phyloP scores from a whole-genome alignment of 345 rosid genomes.

The Melaleuca alternifolia region DNA sequence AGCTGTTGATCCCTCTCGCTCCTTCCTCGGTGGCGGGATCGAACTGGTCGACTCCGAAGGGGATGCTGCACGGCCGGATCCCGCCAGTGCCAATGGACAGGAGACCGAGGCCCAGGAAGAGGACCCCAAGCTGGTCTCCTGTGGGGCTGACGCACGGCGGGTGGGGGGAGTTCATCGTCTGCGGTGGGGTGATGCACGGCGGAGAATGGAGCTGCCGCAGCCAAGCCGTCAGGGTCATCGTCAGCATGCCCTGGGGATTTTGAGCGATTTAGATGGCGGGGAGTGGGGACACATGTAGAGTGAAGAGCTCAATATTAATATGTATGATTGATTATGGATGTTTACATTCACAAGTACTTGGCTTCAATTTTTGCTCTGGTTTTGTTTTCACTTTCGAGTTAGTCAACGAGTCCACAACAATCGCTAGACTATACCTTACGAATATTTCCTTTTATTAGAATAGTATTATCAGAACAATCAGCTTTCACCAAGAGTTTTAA shows the following conservation, averaged over 20 bases:
- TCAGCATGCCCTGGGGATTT: conserved; percentile 54
- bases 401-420: no score
- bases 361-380: no score
- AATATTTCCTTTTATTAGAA: not conserved
- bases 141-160: conserved; percentile 22
- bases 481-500: not conserved
- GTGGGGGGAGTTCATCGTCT: not conserved
- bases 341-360: not conserved
- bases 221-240: conserved; percentile 60
- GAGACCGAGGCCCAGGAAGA: conserved; percentile 34
- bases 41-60: conserved; percentile 79
- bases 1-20: conserved; percentile 50
- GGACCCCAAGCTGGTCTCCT: conserved; percentile 26
- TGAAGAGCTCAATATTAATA: not conserved
- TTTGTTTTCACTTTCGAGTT: no score
- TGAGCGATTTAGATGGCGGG: not conserved
- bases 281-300: not conserved
- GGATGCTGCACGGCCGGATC: conserved; percentile 66
- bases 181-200: conserved; percentile 17
- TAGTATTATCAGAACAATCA: not conserved
- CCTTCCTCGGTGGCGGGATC: conserved; percentile 63
- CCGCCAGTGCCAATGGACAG: conserved; percentile 65
- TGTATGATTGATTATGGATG: not conserved
- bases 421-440: no score
- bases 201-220: conserved; percentile 62